Evolutionary conservation across 1,284 basidiomycete species (phyloP).

Genomic region (Singerocomus inundabilis): DNA sequence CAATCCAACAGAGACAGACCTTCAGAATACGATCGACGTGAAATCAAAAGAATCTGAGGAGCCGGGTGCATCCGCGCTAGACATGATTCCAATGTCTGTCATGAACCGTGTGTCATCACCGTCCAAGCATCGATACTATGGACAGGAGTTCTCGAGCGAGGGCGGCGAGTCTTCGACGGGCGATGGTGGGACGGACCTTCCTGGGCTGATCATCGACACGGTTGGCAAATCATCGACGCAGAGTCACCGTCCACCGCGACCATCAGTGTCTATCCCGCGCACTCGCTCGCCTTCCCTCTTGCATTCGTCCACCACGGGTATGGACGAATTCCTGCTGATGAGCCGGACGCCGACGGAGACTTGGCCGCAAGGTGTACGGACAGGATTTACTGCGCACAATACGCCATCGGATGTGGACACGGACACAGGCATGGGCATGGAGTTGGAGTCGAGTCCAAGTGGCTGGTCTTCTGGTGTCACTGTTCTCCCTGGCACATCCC

Average conservation of each 20-base stretch:
- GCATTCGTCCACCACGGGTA: conserved; percentile 18
- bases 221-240: neutral
- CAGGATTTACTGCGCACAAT: conserved; percentile 1
- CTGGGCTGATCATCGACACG: conserved; percentile 2
- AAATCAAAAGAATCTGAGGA: conserved; percentile 8
- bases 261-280: conserved; percentile 18
- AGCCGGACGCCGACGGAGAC: conserved; percentile 6
- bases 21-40: neutral
- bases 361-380: conserved; percentile 12
- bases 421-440: neutral
- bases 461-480: too few relatives aligned
- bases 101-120: conserved; percentile 22
- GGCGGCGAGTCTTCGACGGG: conserved; percentile 3
- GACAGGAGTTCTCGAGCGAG: conserved; percentile 8
- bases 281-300: conserved; percentile 14
- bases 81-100: conserved; percentile 18
- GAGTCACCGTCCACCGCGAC: conserved; percentile 6
- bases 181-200: neutral
- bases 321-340: conserved; percentile 26
- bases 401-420: conserved; percentile 4
- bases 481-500: too few relatives aligned
- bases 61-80: neutral
- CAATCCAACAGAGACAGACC: conserved; percentile 7
- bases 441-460: too few relatives aligned
- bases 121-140: conserved; percentile 21